phyloP scores from a whole-genome alignment of 2,329 filamentous ascomycete genomes.

The Diaporthe destruens region DNA sequence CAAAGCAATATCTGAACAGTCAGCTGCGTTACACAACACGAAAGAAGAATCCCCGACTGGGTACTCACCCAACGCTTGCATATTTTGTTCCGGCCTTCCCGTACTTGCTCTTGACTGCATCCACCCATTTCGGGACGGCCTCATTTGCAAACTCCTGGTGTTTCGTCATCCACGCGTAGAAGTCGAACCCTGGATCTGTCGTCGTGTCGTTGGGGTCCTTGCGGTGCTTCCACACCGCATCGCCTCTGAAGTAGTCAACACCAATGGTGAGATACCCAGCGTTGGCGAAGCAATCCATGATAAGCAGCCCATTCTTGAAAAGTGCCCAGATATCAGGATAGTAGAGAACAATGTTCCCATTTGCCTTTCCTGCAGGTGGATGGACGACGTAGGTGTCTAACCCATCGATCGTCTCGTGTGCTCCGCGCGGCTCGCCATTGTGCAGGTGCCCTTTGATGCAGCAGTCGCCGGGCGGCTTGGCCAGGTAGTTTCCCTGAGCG shows the following conservation, averaged over 20 bases:
- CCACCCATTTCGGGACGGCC: slow-evolving; percentile 58
- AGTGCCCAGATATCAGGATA: slow-evolving; percentile 61
- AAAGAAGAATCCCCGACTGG: too few relatives aligned
- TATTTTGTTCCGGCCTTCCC: slow-evolving; percentile 52
- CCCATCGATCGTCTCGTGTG: slow-evolving; percentile 49
- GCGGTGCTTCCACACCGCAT: slow-evolving; percentile 58
- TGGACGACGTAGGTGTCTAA: slow-evolving; percentile 55
- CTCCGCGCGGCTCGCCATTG: slow-evolving; percentile 53
- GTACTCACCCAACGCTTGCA: slow-evolving; percentile 53
- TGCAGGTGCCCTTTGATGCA: slow-evolving; percentile 56
- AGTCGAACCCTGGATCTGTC: slow-evolving; percentile 57
- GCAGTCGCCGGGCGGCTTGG: slow-evolving; percentile 53
- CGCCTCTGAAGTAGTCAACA: slow-evolving; percentile 59
- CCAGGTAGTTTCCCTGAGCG: slow-evolving; percentile 42
- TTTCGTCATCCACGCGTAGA: slow-evolving; percentile 60
- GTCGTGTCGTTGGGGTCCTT: slow-evolving; percentile 48
- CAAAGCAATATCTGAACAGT: slow-evolving; percentile 50
- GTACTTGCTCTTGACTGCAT: slow-evolving; percentile 53
- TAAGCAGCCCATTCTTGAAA: slow-evolving; percentile 55
- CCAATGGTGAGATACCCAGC: slow-evolving; percentile 58
- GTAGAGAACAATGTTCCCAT: slow-evolving; percentile 58
- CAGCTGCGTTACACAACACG: neutral
- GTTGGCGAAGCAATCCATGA: slow-evolving; percentile 61
- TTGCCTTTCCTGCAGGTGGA: slow-evolving; percentile 46
- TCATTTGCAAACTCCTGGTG: slow-evolving; percentile 57